Percentiles rank a stretch among this genome's conserved stretches.
These are phyloP conservation scores for Buxus sempervirens DNA, from an alignment of 164 flowering plant genomes.

Conservation along the genomic window DNA sequence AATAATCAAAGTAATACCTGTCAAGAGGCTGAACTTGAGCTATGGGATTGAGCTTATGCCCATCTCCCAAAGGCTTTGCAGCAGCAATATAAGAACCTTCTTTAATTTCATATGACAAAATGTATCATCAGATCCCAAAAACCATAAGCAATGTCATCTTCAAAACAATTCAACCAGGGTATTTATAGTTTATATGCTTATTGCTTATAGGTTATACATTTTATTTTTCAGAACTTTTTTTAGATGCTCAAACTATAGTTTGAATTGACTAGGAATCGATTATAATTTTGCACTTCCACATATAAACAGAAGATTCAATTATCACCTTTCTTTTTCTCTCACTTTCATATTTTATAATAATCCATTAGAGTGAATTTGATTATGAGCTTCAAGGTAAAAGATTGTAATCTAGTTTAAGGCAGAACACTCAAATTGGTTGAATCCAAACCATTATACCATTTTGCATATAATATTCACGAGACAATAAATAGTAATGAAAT, in stretches of 20 bases:
- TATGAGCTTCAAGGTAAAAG: not conserved
- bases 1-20: too few relatives aligned
- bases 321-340: not conserved
- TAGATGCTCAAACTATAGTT: too few relatives aligned
- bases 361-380: not conserved
- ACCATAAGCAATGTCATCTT: not conserved
- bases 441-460: not conserved
- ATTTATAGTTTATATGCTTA: too few relatives aligned
- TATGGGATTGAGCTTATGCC: not conserved
- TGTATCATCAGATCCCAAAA: not conserved
- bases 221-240: too few relatives aligned
- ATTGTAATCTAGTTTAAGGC: not conserved
- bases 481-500: too few relatives aligned
- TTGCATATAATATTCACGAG: too few relatives aligned
- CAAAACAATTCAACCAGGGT: not conserved
- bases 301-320: too few relatives aligned
- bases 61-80: not conserved
- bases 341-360: not conserved
- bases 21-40: too few relatives aligned
- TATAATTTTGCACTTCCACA: not conserved
- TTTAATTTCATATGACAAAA: not conserved
- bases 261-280: not conserved
- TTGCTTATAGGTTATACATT: not conserved
- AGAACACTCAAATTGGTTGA: too few relatives aligned
- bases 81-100: not conserved